Percentiles rank a stretch among this genome's conserved stretches.
Evolutionary conservation across 352 stramenopile species (phyloP).

Genomic region (Phytophthora lateralis): DNA sequence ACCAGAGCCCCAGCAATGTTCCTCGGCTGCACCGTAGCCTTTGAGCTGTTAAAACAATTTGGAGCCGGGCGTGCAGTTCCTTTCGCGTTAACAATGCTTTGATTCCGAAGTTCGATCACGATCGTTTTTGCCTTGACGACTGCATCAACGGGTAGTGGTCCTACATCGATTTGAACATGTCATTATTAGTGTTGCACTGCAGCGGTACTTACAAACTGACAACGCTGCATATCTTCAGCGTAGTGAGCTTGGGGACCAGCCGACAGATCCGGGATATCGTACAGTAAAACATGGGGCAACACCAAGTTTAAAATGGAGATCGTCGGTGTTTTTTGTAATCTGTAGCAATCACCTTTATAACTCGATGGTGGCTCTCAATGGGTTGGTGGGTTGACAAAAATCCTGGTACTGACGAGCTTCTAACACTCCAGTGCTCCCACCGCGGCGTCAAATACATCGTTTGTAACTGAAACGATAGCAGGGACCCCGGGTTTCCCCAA

Average conservation of each 20-base stretch:
- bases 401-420: neutral
- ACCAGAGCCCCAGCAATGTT: too few relatives aligned
- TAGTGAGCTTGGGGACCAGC: neutral
- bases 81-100: too few relatives aligned
- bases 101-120: too few relatives aligned
- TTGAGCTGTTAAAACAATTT: too few relatives aligned
- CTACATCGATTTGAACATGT: neutral
- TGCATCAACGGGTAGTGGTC: neutral
- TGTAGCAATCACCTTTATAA: too few relatives aligned
- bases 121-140: neutral
- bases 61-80: too few relatives aligned
- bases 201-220: too few relatives aligned
- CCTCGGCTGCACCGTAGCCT: too few relatives aligned
- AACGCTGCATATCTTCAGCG: neutral
- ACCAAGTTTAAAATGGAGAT: neutral
- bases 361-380: neutral
- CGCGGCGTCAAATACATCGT: neutral
- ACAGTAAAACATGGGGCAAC: neutral
- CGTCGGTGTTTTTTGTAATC: too few relatives aligned
- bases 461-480: neutral
- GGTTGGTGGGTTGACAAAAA: neutral
- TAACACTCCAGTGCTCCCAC: neutral
- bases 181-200: neutral
- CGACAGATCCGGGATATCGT: neutral
- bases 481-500: too few relatives aligned